phyloP scores from a whole-genome alignment of 495 filamentous ascomycete genomes.

The Rostrohypoxylon terebratum region DNA sequence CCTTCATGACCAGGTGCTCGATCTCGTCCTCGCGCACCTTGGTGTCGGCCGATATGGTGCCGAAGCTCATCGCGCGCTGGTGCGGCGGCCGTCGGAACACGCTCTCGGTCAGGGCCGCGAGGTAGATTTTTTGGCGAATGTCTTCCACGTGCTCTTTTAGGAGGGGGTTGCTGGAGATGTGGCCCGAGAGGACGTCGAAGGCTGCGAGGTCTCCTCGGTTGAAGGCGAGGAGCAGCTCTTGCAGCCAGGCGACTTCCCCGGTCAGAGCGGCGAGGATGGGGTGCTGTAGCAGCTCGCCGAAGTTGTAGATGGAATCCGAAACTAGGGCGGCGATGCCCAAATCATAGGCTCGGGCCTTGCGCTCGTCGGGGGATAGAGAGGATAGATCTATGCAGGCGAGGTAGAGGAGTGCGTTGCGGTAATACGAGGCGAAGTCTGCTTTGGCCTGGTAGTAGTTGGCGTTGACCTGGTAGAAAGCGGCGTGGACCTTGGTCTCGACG shows the following conservation, averaged over 20 bases:
- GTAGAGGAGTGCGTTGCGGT: constrained; percentile 97
- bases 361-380: constrained; percentile 76
- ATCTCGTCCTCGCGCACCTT: constrained; percentile 92
- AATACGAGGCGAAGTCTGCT: constrained; percentile 92
- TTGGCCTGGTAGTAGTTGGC: constrained; percentile 95
- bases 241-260: constrained; percentile 79
- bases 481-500: constrained; percentile 96
- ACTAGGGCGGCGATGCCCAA: constrained; percentile 92
- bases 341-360: constrained; percentile 86
- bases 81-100: constrained; percentile 96
- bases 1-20: constrained; percentile 99
- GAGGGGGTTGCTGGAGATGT: constrained; percentile 81
- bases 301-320: constrained; percentile 97
- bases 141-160: constrained; percentile 81
- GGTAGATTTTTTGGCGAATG: constrained; percentile 96
- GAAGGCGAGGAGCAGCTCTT: constrained; percentile 94
- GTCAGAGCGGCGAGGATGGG: constrained; percentile 89
- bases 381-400: constrained; percentile 93
- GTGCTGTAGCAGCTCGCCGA: constrained; percentile 97
- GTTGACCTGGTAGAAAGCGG: constrained; percentile 95
- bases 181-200: constrained; percentile 81
- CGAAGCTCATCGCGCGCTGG: constrained; percentile 92
- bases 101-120: constrained; percentile 93
- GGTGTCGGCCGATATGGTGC: constrained; percentile 87
- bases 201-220: constrained; percentile 93